phyloP scores from a whole-genome alignment of 2,329 filamentous ascomycete species.

The Venturia oleaginea region DNA sequence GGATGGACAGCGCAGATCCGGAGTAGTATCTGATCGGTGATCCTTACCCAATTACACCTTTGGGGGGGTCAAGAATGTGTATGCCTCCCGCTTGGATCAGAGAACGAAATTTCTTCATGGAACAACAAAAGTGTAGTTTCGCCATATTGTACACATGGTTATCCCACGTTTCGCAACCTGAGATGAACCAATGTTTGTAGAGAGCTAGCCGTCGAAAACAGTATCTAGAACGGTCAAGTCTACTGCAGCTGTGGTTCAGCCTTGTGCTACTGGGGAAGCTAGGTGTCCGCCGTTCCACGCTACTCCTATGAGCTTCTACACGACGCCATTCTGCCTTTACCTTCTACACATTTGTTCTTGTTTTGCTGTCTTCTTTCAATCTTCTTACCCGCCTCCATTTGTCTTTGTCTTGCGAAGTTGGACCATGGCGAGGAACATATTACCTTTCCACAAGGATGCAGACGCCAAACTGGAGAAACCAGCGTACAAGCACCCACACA shows the following conservation, averaged over 20 bases:
- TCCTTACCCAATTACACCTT: neutral
- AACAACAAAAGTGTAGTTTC: neutral
- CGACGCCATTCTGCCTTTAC: neutral
- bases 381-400: neutral
- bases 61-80: neutral
- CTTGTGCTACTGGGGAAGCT: neutral
- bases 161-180: neutral
- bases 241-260: neutral
- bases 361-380: neutral
- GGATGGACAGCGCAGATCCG: neutral
- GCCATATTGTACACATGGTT: neutral
- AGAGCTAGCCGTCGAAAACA: neutral
- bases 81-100: neutral
- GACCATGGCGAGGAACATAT: neutral
- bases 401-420: neutral
- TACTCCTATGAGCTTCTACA: neutral
- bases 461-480: neutral
- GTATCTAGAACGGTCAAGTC: neutral
- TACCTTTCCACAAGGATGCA: conserved; percentile 8
- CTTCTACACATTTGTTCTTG: neutral
- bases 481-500: neutral
- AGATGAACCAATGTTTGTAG: neutral
- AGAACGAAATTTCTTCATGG: neutral
- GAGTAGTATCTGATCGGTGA: neutral
- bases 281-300: neutral